Evolutionary conservation across 2,329 filamentous ascomycete genomes (phyloP).

Genomic region (Nothophoma quercina): DNA sequence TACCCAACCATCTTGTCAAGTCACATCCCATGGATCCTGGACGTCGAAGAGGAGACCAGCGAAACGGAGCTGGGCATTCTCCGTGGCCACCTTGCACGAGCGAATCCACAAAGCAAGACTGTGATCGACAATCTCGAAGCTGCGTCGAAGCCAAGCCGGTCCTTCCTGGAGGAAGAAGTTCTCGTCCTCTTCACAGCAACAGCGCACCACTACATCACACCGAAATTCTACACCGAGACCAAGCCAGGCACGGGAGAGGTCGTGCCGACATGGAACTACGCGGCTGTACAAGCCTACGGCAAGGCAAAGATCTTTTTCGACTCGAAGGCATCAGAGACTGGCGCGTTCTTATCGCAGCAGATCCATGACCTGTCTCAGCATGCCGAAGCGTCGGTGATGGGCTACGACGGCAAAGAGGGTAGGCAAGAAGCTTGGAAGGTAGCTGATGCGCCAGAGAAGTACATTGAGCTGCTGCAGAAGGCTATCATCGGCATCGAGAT

Average conservation of each 20-base stretch:
- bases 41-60: constrained; percentile 47
- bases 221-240: constrained; percentile 69
- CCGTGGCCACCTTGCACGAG: constrained; percentile 68
- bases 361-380: constrained; percentile 61
- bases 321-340: constrained; percentile 54
- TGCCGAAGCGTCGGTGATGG: constrained; percentile 65
- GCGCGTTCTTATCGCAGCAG: constrained; percentile 60
- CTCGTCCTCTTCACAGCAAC: constrained; percentile 68
- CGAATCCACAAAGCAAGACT: constrained; percentile 70
- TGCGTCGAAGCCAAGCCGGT: constrained; percentile 5
- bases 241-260: constrained; percentile 71
- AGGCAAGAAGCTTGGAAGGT: constrained; percentile 61
- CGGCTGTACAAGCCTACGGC: constrained; percentile 70
- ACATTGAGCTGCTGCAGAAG: constrained; percentile 54
- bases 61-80: constrained; percentile 58
- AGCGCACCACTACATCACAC: constrained; percentile 70
- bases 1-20: constrained; percentile 33
- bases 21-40: constrained; percentile 37
- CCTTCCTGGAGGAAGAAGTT: constrained; percentile 60
- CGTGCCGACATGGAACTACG: constrained; percentile 75
- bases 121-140: constrained; percentile 62
- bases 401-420: constrained; percentile 53
- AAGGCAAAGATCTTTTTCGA: constrained; percentile 64
- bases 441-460: constrained; percentile 63
- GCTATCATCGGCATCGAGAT: constrained; percentile 38